Base-by-base conservation (phyloP, 495 filamentous ascomycete genomes). In the Podospora bellae-mahoneyi region DNA sequence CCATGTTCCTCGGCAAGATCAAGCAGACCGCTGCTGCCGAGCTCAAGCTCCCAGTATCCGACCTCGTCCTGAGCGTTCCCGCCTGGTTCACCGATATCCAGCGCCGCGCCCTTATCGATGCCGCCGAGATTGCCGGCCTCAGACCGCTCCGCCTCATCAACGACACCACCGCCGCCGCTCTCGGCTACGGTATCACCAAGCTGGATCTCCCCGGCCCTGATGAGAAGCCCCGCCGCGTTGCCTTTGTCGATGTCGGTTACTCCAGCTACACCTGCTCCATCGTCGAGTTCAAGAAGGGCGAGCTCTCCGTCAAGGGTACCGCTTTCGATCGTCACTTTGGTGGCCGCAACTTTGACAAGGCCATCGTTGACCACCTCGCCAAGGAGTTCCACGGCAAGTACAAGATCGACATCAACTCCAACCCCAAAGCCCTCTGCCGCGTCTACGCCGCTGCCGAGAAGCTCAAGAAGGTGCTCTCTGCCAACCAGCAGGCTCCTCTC, bases 131-230 rank as follows among this genome's bases (percentile, higher is more conserved):
- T 73, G 91, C 95, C 61, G 94, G 95, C 62, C 83, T 99, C 71
- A 97, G 96, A 83, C 83, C 92, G 5, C 88, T 99, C 70, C 88
- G 96, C 68, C 84, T 99, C 62, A 94, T 99, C 85, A 98, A 99
- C 83, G 96, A 98, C 81, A 98, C 94, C 65, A 98, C 95, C 58
- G 95, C 95, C 65, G 93, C 92, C 67, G 95, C 95, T 54, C 88
- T 99, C 64, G 95, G 95, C 68, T 99, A 92, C 73, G 96, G 95
- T 79, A 98, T 99, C 82, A 98, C 95, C 61, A 97, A 98, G 84
- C 81, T 91, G 61, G 95, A 98, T 78, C 89, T 99, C 26, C 95
- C 95, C 67, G 80, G 84, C 20, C 84, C 87, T 32, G 96, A 97
- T 65, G 94, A 99, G 87, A 96, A 95, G 86, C 93, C 95, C 68